Base-by-base conservation (phyloP, 805 yeast genomes). In the Komagataella mondaviorum region DNA sequence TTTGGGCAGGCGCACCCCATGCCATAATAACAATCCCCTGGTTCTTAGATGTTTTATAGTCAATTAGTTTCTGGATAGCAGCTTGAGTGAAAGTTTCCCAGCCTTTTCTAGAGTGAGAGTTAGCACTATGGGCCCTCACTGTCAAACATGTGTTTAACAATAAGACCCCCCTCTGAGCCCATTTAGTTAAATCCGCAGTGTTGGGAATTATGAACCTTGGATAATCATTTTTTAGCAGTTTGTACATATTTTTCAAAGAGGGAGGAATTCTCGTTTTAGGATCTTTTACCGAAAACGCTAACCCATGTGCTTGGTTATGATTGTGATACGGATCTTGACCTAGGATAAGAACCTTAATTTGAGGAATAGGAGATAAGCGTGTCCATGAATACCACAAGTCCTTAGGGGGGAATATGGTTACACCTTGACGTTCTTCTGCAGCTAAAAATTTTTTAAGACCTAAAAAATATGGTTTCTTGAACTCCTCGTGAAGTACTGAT, bases 301-400 rank as follows among this genome's bases (percentile, higher is more conserved):
- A 69, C 0, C 99, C 99, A 61, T 93, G 99, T 0, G 99, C 99
- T 65, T 93, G 99, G 63, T 86, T 85, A 58, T 67, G 66, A 63
- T 89, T 88, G 65, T 93, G 99, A 63, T 93, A 93, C 0, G 99
- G 99, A 63, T 93, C 99, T 64, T 93, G 99, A 1, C 99, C 99
- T 47, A 93, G 70, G 10, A 93, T 76, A 1, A 93, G 75, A 23
- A 91, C 93, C 60, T 80, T 82, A 17, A 89, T 85, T 3, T 76
- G 64, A 3, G 78, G 70, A 18, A 91, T 69, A 0, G 96, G 96
- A 0, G 98, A 88, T 16, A 82, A 71, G 36, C 88, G 76, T 2
- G 95, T 82, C 97, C 98, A 93, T 0, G 97, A 87, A 63, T 93
- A 93, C 18, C 93, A 78, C 54, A 86, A 85, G 12, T 75, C 60